Evolutionary conservation across 495 filamentous ascomycete species (phyloP).

Genomic region (Penicillium antarcticum): DNA sequence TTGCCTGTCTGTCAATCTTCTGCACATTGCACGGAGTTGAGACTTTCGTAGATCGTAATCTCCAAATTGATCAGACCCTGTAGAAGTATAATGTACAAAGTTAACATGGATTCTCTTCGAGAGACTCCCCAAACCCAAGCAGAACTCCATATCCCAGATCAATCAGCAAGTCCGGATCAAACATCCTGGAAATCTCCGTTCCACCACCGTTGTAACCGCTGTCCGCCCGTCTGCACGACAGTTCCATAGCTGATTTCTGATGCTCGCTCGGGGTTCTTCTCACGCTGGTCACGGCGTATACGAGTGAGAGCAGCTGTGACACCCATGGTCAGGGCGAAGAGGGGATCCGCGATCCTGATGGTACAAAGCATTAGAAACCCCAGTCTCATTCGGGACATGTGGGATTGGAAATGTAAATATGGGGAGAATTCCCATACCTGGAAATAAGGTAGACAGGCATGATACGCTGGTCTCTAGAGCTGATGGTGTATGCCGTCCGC

Average conservation of each 20-base stretch:
- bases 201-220: conserved; percentile 42
- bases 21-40: too few relatives aligned
- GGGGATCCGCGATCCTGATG: conserved; percentile 68
- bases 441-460: conserved; percentile 44
- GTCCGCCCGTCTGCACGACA: conserved; percentile 27
- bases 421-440: conserved; percentile 25
- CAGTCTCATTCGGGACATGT: background rate
- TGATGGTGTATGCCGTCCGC: background rate
- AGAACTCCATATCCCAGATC: background rate
- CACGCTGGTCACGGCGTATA: conserved; percentile 79
- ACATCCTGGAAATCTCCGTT: conserved; percentile 40
- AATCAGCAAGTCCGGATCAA: conserved; percentile 1
- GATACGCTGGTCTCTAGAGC: background rate
- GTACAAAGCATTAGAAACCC: background rate
- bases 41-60: too few relatives aligned
- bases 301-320: conserved; percentile 51
- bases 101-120: background rate
- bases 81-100: too few relatives aligned
- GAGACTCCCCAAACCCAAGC: background rate
- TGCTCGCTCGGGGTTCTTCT: conserved; percentile 40
- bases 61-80: too few relatives aligned
- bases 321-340: conserved; percentile 85
- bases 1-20: too few relatives aligned
- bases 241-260: conserved; percentile 30
- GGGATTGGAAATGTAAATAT: background rate